phyloP scores from a whole-genome alignment of 2,329 filamentous ascomycete species.

The Gnomoniopsis smithogilvyi region DNA sequence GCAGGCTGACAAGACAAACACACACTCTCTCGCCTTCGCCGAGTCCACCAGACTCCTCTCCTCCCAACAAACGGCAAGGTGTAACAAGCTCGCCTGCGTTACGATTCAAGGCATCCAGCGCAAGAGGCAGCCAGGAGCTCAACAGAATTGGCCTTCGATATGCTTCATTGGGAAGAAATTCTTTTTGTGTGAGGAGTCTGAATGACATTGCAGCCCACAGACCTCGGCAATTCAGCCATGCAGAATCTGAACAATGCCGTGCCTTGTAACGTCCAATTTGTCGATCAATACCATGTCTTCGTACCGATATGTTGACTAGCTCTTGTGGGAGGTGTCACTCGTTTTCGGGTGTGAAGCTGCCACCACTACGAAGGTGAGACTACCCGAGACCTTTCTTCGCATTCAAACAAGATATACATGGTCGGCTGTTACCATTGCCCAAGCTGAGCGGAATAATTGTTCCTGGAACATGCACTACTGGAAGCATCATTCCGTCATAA shows the following conservation, averaged over 20 bases:
- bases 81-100: constrained; percentile 13
- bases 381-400: neutral
- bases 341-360: neutral
- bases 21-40: too few species aligned
- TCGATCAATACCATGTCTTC: too few species aligned
- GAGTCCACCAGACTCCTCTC: too few species aligned
- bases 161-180: neutral
- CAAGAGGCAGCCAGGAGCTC: constrained; percentile 4
- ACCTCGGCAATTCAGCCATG: too few species aligned
- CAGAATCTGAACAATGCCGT: too few species aligned
- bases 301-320: too few species aligned
- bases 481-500: neutral
- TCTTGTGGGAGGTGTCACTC: neutral
- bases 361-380: neutral
- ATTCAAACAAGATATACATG: neutral
- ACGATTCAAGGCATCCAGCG: neutral
- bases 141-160: neutral
- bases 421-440: neutral
- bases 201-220: too few species aligned
- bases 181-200: neutral
- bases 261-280: too few species aligned
- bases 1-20: neutral
- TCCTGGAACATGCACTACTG: neutral
- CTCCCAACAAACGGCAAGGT: constrained; percentile 5
- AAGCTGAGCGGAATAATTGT: neutral